Percentiles rank a stretch among this genome's conserved stretches.
Evolutionary conservation across 768 basidiomycete genomes (phyloP).

Genomic region (Boletellus emodensis): DNA sequence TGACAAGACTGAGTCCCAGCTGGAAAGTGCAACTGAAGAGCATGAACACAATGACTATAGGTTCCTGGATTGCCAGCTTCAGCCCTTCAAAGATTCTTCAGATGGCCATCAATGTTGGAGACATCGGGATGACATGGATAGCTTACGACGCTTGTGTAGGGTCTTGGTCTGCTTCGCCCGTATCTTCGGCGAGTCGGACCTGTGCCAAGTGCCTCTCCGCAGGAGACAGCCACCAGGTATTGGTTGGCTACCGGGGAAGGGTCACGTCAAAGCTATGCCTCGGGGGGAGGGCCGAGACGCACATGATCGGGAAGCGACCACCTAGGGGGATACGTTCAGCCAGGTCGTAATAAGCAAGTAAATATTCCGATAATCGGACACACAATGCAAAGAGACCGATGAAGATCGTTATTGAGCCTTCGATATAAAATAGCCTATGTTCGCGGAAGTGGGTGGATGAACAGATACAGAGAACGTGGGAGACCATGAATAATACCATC

Average conservation of each 20-base stretch:
- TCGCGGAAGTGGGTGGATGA: background rate
- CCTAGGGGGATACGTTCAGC: slow-evolving; percentile 30
- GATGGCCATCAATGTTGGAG: background rate
- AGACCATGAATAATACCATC: slow-evolving; percentile 43
- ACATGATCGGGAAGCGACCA: slow-evolving; percentile 62
- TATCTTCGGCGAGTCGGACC: slow-evolving; percentile 62
- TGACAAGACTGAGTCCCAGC: slow-evolving; percentile 56
- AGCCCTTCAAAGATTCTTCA: slow-evolving; percentile 27
- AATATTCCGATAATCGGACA: background rate
- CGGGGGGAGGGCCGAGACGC: slow-evolving; percentile 13
- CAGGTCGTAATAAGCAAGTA: background rate
- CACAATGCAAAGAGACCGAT: slow-evolving; percentile 56
- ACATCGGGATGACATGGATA: no score
- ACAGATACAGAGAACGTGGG: background rate
- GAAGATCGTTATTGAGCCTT: slow-evolving; percentile 60
- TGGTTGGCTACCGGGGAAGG: slow-evolving; percentile 43
- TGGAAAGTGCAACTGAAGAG: slow-evolving; percentile 51
- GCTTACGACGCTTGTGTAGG: slow-evolving; percentile 49
- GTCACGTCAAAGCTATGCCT: background rate
- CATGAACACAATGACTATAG: slow-evolving; percentile 50
- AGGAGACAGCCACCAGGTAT: slow-evolving; percentile 54
- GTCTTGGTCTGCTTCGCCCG: slow-evolving; percentile 63
- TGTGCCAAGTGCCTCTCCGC: slow-evolving; percentile 55
- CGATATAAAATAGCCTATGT: slow-evolving; percentile 67
- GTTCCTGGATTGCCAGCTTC: slow-evolving; percentile 52